Base-by-base conservation (phyloP, 1,139 yeast genomes). In the Blastobotrys apis region DNA sequence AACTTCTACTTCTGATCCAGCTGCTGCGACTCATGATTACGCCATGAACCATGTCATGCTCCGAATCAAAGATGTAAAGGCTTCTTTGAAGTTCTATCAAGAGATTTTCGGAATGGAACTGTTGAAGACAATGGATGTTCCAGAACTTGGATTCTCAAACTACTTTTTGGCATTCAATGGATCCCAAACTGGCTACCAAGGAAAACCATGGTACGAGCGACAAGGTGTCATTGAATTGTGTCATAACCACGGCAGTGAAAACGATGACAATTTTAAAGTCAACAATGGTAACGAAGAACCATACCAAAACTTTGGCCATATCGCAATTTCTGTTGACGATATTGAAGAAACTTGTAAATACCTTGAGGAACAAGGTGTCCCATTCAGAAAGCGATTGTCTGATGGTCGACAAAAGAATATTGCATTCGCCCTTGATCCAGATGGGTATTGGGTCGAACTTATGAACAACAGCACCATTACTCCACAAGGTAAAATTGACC, bases 361-460 rank as follows among this genome's bases (percentile, higher is more conserved):
- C 15, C 71, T 90, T 46, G 71, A 68, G 31, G 52, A 57, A 15
- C 68, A 71, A 38, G 84, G 81, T 4, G 97, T 84, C 45, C 64
- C 67, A 44, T 92, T 92, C 71, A 80, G 88, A 67, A 92, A 92
- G 74, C 84, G 74, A 59, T 71, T 88, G 56, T 64, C 77, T 37
- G 97, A 92, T 59, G 98, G 98, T 21, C 80, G 96, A 67, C 95
- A 86, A 67, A 83, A 81, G 65, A 74, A 87, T 63, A 88, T 92
- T 68, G 97, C 97, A 0, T 92, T 92, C 66, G 95, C 82, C 2
- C 76, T 88, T 55, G 98, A 92, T 60, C 97, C 97, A 3, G 92
- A 92, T 66, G 94, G 94, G 54, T 92, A 92, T 70, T 92, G 98
- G 98, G 76, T 92, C 57, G 98, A 92, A 71, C 71, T 92, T 59